phyloP scores from a whole-genome alignment of 805 yeast genomes.

The Lipomyces chichibuensis region DNA sequence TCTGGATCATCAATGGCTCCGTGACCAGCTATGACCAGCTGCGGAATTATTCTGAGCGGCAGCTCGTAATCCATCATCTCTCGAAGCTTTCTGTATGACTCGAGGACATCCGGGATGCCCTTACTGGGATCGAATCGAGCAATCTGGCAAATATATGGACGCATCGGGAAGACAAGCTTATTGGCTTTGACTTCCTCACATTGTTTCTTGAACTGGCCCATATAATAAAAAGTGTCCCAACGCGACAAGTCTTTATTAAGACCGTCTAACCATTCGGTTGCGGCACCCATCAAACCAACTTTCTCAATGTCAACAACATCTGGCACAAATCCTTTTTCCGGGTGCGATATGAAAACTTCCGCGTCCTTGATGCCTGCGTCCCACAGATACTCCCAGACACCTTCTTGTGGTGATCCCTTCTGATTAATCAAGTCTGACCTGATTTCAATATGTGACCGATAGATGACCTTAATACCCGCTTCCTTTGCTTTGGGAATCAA shows the following conservation, averaged over 20 bases:
- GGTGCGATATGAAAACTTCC: slow-evolving; percentile 35
- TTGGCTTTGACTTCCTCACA: slow-evolving; percentile 33
- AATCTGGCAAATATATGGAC: slow-evolving; percentile 34
- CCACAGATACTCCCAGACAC: slow-evolving; percentile 34
- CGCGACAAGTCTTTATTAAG: slow-evolving; percentile 29
- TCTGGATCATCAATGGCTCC: slow-evolving; percentile 36
- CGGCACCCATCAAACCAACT: slow-evolving; percentile 34
- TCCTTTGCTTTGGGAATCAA: slow-evolving; percentile 29
- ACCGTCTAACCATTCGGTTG: slow-evolving; percentile 36
- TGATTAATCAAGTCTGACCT: slow-evolving; percentile 30
- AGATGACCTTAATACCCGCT: slow-evolving; percentile 32
- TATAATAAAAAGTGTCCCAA: slow-evolving; percentile 34
- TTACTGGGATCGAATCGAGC: slow-evolving; percentile 37
- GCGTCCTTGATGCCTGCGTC: slow-evolving; percentile 33
- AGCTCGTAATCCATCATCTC: slow-evolving; percentile 32
- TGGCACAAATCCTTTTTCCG: slow-evolving; percentile 35
- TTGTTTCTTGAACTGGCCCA: slow-evolving; percentile 28
- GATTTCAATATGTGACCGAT: slow-evolving; percentile 34
- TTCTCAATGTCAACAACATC: slow-evolving; percentile 19
- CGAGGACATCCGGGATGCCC: slow-evolving; percentile 35
- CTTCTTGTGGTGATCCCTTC: slow-evolving; percentile 33
- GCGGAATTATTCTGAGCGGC: slow-evolving; percentile 35
- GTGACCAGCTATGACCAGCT: slow-evolving; percentile 35
- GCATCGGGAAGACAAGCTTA: slow-evolving; percentile 31
- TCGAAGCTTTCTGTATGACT: slow-evolving; percentile 30